A percentile compares a stretch with the other conserved stretches of the same genome.
phyloP scores from a whole-genome alignment of 371 early-diverging fungal genomes.

The Syncephalastrum sp. region DNA sequence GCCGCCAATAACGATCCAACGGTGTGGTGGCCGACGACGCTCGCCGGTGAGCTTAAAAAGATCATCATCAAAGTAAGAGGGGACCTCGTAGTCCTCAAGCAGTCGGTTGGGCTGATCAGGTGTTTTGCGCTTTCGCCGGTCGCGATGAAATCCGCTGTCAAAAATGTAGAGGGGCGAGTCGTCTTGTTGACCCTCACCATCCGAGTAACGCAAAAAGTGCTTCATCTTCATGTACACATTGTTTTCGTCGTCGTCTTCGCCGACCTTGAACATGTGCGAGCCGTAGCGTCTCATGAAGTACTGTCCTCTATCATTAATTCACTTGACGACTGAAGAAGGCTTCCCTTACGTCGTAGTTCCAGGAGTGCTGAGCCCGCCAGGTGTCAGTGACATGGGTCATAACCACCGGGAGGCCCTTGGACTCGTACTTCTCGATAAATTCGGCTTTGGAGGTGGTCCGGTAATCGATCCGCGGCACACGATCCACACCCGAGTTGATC shows the following conservation, averaged over 20 bases:
- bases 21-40: slow-evolving; percentile 61
- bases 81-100: slow-evolving; percentile 67
- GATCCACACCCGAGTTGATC: slow-evolving; percentile 47
- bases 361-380: slow-evolving; percentile 62
- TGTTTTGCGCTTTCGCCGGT: slow-evolving; percentile 21
- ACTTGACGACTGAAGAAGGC: neutral
- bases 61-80: slow-evolving; percentile 77
- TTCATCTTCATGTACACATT: slow-evolving; percentile 73
- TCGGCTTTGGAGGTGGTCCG: slow-evolving; percentile 49
- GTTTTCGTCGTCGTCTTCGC: slow-evolving; percentile 78
- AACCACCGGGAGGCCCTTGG: slow-evolving; percentile 60
- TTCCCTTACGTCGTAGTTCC: slow-evolving; percentile 57
- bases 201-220: slow-evolving; percentile 65
- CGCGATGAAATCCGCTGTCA: slow-evolving; percentile 64
- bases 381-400: slow-evolving; percentile 58
- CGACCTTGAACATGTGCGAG: slow-evolving; percentile 73
- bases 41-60: slow-evolving; percentile 68
- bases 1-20: slow-evolving; percentile 70
- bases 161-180: slow-evolving; percentile 87
- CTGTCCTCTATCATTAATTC: slow-evolving; percentile 18
- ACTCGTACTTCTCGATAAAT: slow-evolving; percentile 62
- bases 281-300: slow-evolving; percentile 51
- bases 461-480: slow-evolving; percentile 48
- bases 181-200: slow-evolving; percentile 56
- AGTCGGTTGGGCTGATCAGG: slow-evolving; percentile 27